Evolutionary conservation across 2,329 filamentous ascomycete species (phyloP), one percentile per base, ranked within the genome.

Genomic region (Didymellaceae sp.): DNA sequence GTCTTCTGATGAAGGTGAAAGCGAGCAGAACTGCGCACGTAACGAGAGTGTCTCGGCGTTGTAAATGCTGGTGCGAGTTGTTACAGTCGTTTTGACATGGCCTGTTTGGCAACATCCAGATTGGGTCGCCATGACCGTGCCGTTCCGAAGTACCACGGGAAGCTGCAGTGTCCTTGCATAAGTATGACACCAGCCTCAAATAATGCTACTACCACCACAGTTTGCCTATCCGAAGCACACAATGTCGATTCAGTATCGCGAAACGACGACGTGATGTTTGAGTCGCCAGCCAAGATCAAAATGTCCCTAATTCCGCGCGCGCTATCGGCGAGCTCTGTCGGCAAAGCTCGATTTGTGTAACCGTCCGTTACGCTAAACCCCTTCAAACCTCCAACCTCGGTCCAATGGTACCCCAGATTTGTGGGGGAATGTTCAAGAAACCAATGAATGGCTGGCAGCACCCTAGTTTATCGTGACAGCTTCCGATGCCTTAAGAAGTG

Each of bases 391-490:
- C 16, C 26, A 28, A 22, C 39, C 39, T 33, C 39, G 28, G 39
- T 25, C n/a, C n/a, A n/a, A n/a, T n/a, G 13, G 25, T 45, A 50
- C 40, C 47, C 51, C 59, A 35, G 45, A 11, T 16, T 30, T 47
- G 47, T 43, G 50, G 34, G 45, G 47, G 17, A 40, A 32, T 32
- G 44, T 26, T 21, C 17, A 25, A 37, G 24, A 24, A 32, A 14
- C 21, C 25, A 30, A 32, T 35, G 42, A 44, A 45, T 35, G 31
- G 32, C 18, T 17, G 13, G 5, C 11, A 26, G n/a, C 14, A 21
- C 13, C 31, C n/a, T 32, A 21, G 32, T 38, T 3, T 14, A 30
- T 42, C 22, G 30, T 24, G 10, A n/a, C 40, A 39, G 33, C 22
- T 34, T 35, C 21, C 33, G 16, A 37, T 39, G 33, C 46, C 10